Base-by-base conservation (phyloP, 352 stramenopile genomes). In the Phytopythium mirpurense region DNA sequence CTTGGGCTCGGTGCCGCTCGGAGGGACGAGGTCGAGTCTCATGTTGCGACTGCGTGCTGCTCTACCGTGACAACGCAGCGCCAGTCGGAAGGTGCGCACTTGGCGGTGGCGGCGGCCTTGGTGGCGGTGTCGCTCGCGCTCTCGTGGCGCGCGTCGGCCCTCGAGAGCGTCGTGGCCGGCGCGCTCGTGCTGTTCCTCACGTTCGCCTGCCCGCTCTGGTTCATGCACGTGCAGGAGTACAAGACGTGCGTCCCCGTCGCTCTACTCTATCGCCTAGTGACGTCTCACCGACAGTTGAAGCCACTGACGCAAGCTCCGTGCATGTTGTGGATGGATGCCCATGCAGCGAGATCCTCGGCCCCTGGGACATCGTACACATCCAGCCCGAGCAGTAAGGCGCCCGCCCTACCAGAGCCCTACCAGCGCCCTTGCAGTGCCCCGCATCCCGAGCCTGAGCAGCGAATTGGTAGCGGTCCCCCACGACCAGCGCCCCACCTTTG, bases 341-440 rank as follows among this genome's bases (percentile, higher is more conserved):
- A n/a, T n/a, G n/a, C 50, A 93, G 83, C 54, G 74, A 93, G 59
- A 96, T 96, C 65, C 69, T 93, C 32, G 90, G 90, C 0, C 90
- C 90, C 2, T 97, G 90, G 90, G 90, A 97, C 56, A 96, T 97
- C 53, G 85, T 86, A 21, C 82, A 94, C 45, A 79, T 88, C 62
- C 70, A 88, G 52, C 74, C 74, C 23, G 70, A 88, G 59, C 72
- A 83, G 52, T 83, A 63, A 38, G 10, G 16, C 4, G n/a, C n/a
- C n/a, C 24, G n/a, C 9, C 16, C n/a, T 19, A 11, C 15, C 18
- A 24, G 12, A 8, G 19, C 19, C 37, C 37, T 5, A 24, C 37
- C 18, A 5, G 4, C 37, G 37, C 18, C 37, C 18, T 9, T 24
- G 18, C 5, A 24, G 12, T 44, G 8, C 32, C n/a, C n/a, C n/a